A percentile compares a stretch with the other conserved stretches of the same genome.
Conservation (phyloP, 2,329 filamentous ascomycete genomes). For the Talaromyces atroroseus region DNA sequence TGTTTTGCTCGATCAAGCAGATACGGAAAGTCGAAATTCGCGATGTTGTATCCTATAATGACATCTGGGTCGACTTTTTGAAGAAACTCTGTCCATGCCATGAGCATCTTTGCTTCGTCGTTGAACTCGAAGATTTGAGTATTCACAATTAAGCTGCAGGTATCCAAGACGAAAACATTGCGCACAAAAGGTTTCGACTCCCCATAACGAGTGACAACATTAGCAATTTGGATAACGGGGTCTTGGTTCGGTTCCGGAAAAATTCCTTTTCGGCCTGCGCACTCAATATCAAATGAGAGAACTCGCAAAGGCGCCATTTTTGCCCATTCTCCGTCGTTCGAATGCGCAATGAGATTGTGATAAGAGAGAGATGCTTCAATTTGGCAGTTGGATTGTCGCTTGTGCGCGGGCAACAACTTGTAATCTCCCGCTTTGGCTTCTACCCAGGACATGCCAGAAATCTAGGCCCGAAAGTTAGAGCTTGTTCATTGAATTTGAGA, state of each 20-base stretch:
- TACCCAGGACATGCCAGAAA: slow-evolving; percentile 96
- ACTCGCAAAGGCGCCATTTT: slow-evolving; percentile 95
- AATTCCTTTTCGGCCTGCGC: slow-evolving; percentile 92
- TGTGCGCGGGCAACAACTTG: slow-evolving; percentile 58
- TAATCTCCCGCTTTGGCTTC: slow-evolving; percentile 73
- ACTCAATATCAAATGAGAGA: slow-evolving; percentile 97
- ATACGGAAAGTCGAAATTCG: slow-evolving; percentile 98
- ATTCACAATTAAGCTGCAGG: slow-evolving; percentile 87
- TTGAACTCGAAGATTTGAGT: slow-evolving; percentile 84
- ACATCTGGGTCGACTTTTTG: slow-evolving; percentile 90
- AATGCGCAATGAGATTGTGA: slow-evolving; percentile 75
- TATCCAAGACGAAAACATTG: slow-evolving; percentile 93
- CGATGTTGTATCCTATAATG: slow-evolving; percentile 97
- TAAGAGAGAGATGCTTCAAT: slow-evolving; percentile 88
- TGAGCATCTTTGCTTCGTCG: slow-evolving; percentile 82
- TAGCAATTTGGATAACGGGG: slow-evolving; percentile 96
- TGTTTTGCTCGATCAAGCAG: slow-evolving; percentile 81
- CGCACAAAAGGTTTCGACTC: slow-evolving; percentile 92
- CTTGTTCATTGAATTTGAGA: background rate
- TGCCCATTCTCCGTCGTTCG: slow-evolving; percentile 87
- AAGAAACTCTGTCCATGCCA: slow-evolving; percentile 84
- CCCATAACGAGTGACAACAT: slow-evolving; percentile 89
- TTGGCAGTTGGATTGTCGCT: slow-evolving; percentile 86
- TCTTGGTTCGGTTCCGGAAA: slow-evolving; percentile 91
- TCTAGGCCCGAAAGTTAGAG: slow-evolving; percentile 39